Conservation (phyloP, 768 basidiomycete genomes). For the Rhizopogon vinicolor region DNA sequence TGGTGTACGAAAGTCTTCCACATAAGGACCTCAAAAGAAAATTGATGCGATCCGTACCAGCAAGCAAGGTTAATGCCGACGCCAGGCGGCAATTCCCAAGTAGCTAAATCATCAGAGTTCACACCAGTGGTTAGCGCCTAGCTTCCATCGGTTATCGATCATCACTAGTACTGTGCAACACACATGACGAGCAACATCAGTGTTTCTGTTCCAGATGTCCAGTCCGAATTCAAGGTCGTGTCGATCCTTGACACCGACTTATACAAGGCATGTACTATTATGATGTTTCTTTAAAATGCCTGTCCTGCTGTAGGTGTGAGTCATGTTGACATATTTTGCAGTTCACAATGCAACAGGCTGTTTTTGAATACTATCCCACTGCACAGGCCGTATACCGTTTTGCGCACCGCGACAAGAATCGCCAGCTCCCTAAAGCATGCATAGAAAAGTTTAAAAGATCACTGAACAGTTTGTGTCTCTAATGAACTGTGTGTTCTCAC, state of each 20-base stretch:
- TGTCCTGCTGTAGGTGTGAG: neutral
- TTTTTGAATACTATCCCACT: slow-evolving; percentile 72
- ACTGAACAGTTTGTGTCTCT: slow-evolving; percentile 49
- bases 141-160: neutral
- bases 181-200: neutral
- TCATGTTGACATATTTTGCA: slow-evolving; percentile 21
- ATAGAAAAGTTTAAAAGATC: slow-evolving; percentile 38
- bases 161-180: neutral
- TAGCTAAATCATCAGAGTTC: too few relatives aligned
- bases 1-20: too few relatives aligned
- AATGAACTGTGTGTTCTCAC: slow-evolving; percentile 28
- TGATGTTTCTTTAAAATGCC: neutral
- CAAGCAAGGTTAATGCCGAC: too few relatives aligned
- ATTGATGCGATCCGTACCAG: too few relatives aligned
- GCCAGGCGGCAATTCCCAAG: too few relatives aligned
- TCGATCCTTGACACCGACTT: slow-evolving; percentile 91
- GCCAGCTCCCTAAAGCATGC: slow-evolving; percentile 50
- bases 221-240: slow-evolving; percentile 5
- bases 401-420: slow-evolving; percentile 66
- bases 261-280: slow-evolving; percentile 66
- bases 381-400: slow-evolving; percentile 71
- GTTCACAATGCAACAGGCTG: slow-evolving; percentile 96
- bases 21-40: too few relatives aligned
- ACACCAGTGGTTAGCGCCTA: too few relatives aligned
- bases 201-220: slow-evolving; percentile 3